Conservation (phyloP, 306 rosid genomes). For the Citrullus colocynthis region DNA sequence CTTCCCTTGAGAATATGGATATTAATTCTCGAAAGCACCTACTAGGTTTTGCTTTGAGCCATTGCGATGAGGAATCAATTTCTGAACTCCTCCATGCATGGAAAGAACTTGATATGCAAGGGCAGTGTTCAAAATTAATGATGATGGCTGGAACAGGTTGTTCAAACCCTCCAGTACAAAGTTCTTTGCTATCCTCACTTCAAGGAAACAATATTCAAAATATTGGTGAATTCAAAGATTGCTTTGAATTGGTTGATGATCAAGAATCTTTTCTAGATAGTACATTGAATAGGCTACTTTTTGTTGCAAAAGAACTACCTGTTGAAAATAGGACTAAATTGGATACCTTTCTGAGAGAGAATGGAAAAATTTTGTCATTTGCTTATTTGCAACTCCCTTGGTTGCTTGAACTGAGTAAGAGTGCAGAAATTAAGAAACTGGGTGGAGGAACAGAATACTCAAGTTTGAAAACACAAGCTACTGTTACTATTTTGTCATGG, state of each 20-base stretch:
- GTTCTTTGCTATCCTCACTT: conserved; percentile 38
- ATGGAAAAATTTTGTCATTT: conserved; percentile 68
- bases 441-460: conserved; percentile 42
- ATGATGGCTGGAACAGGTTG: conserved; percentile 36
- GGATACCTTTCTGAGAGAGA: conserved; percentile 61
- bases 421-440: conserved; percentile 30
- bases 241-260: conserved; percentile 33
- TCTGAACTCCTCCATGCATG: conserved; percentile 84
- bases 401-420: conserved; percentile 70
- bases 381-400: conserved; percentile 81
- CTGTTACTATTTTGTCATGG: conserved; percentile 79
- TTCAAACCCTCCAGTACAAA: conserved; percentile 39
- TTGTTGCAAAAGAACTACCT: conserved; percentile 57
- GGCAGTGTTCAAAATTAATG: conserved; percentile 66
- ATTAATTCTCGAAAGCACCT: conserved; percentile 75
- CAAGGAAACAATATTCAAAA: conserved; percentile 30
- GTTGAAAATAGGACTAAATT: conserved; percentile 50
- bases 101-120: conserved; percentile 97
- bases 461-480: conserved; percentile 52
- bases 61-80: conserved; percentile 88
- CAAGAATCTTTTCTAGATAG: conserved; percentile 45
- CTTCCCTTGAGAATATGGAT: conserved; percentile 94
- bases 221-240: conserved; percentile 28
- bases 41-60: conserved; percentile 84
- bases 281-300: conserved; percentile 31